phyloP scores from a whole-genome alignment of 139 green algal species.

The Deuterostichococcus epilithicus region DNA sequence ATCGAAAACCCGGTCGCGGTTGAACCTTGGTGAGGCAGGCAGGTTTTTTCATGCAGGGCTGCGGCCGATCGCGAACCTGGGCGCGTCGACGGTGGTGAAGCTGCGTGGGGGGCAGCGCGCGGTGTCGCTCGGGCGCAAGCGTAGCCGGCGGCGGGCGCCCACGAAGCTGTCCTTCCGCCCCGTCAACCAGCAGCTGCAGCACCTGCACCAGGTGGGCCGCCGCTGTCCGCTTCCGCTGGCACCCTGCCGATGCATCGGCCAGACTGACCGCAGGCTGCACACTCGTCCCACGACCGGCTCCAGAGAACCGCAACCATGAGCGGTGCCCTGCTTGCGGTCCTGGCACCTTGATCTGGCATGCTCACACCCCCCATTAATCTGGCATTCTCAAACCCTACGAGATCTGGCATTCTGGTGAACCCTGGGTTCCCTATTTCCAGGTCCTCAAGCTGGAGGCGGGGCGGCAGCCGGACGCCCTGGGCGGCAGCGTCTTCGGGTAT shows the following conservation, averaged over 20 bases:
- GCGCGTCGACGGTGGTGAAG: conserved; percentile 24
- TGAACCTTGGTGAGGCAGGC: too few species aligned
- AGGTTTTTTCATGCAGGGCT: conserved; percentile 35
- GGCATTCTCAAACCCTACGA: too few species aligned
- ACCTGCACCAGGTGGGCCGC: conserved; percentile 38
- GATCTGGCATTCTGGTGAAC: too few species aligned
- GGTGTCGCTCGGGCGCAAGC: conserved; percentile 1
- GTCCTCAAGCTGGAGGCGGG: conserved; percentile 61
- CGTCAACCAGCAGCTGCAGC: conserved; percentile 69
- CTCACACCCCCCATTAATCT: too few species aligned
- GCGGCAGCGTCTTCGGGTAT: conserved; percentile 70
- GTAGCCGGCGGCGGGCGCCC: background rate
- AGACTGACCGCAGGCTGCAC: too few species aligned
- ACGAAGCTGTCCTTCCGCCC: conserved; percentile 58
- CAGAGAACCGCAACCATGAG: too few species aligned
- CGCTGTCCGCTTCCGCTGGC: too few species aligned
- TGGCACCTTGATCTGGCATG: too few species aligned
- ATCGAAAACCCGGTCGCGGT: too few species aligned
- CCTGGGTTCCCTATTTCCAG: conserved; percentile 36
- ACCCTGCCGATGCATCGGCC: too few species aligned
- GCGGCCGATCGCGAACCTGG: conserved; percentile 77
- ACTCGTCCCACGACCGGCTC: too few species aligned
- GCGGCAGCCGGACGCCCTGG: conserved; percentile 39
- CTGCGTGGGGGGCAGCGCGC: conserved; percentile 27
- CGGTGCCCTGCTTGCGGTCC: too few species aligned